Conservation (phyloP, 257 asterid genomes). For the Vinca minor region DNA sequence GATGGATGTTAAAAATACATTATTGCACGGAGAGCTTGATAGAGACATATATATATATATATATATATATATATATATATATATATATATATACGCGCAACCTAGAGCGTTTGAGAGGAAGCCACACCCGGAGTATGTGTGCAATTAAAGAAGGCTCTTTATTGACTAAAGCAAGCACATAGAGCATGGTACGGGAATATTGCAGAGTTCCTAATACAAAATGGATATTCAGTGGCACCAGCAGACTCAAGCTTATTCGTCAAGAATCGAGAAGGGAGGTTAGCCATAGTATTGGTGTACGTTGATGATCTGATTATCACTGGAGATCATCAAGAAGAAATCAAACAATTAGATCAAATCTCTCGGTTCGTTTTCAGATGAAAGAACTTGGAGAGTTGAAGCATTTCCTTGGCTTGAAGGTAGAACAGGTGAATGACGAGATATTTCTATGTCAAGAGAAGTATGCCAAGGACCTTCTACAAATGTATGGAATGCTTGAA, state of each 20-base stretch:
- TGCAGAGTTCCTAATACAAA: neutral
- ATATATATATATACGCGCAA: too few species aligned
- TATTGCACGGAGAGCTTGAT: too few species aligned
- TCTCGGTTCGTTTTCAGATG: too few species aligned
- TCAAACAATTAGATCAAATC: too few species aligned
- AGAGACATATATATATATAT: neutral
- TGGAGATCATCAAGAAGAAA: too few species aligned
- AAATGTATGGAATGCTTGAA: neutral
- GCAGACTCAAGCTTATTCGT: neutral
- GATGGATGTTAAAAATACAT: conserved; percentile 1
- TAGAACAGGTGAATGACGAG: too few species aligned
- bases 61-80: neutral
- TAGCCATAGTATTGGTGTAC: too few species aligned
- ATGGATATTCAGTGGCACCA: too few species aligned
- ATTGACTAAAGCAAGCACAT: conserved; percentile 2
- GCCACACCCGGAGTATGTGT: neutral
- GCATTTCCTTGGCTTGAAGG: too few species aligned
- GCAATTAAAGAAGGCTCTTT: neutral
- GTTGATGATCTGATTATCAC: neutral
- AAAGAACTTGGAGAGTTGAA: too few species aligned
- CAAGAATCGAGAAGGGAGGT: neutral
- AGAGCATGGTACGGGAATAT: neutral
- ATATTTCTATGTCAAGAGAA: too few species aligned
- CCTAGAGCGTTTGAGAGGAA: neutral
- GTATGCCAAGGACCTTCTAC: too few species aligned